Evolutionary conservation across 805 yeast species (phyloP).

Genomic region (Lachancea nothofagi): DNA sequence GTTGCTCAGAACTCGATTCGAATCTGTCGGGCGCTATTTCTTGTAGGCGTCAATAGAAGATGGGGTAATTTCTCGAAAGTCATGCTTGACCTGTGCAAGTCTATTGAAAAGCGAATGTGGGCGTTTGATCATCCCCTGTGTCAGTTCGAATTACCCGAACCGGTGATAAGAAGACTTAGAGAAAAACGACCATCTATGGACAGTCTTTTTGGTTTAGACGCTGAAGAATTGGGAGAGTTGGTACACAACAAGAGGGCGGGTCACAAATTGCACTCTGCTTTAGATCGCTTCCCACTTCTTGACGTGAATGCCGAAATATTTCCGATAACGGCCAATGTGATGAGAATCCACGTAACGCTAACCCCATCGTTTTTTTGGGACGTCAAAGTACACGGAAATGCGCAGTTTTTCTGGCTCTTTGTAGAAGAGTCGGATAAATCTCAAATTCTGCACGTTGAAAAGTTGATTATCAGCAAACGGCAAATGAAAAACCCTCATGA

Average conservation of each 20-base stretch:
- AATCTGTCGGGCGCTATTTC: slow-evolving; percentile 83
- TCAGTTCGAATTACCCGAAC: slow-evolving; percentile 77
- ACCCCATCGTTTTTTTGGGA: slow-evolving; percentile 87
- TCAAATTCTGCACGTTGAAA: slow-evolving; percentile 74
- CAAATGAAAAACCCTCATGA: slow-evolving; percentile 55
- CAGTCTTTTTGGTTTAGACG: slow-evolving; percentile 61
- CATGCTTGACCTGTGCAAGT: slow-evolving; percentile 75
- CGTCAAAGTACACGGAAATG: slow-evolving; percentile 68
- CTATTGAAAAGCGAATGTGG: slow-evolving; percentile 84
- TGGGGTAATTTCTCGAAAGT: slow-evolving; percentile 83
- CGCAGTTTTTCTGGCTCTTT: slow-evolving; percentile 86
- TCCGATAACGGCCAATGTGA: slow-evolving; percentile 82
- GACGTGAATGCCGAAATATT: slow-evolving; percentile 74
- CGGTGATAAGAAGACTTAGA: slow-evolving; percentile 55
- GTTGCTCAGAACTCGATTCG: slow-evolving; percentile 95
- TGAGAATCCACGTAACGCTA: slow-evolving; percentile 68
- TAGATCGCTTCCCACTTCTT: slow-evolving; percentile 71
- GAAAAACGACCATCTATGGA: slow-evolving; percentile 66
- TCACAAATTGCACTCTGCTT: slow-evolving; percentile 46
- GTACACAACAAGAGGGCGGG: slow-evolving; percentile 83
- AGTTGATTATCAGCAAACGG: slow-evolving; percentile 58
- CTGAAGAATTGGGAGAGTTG: slow-evolving; percentile 79
- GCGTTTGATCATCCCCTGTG: slow-evolving; percentile 82
- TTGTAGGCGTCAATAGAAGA: slow-evolving; percentile 79
- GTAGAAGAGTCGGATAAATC: slow-evolving; percentile 81